phyloP scores from a whole-genome alignment of 1,284 basidiomycete genomes.

The Chondrostereum purpureum region DNA sequence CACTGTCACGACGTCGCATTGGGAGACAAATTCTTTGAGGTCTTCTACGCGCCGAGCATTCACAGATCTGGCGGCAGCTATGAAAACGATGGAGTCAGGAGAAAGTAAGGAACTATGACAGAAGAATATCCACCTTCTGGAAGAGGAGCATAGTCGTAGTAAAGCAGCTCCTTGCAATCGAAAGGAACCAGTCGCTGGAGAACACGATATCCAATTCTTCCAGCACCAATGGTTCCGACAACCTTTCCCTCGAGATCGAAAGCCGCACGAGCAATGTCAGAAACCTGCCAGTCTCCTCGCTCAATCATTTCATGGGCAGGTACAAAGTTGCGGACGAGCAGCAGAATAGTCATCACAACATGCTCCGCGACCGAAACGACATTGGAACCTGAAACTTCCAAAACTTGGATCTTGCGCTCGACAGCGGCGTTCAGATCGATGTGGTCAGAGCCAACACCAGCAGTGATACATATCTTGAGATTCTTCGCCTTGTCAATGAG shows the following conservation, averaged over 20 bases:
- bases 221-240: slow-evolving; percentile 83
- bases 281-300: slow-evolving; percentile 82
- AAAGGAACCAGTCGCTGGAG: slow-evolving; percentile 85
- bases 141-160: slow-evolving; percentile 87
- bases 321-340: slow-evolving; percentile 84
- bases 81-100: background rate
- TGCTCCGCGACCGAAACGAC: slow-evolving; percentile 92
- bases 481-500: slow-evolving; percentile 81
- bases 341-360: slow-evolving; percentile 72
- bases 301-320: slow-evolving; percentile 84
- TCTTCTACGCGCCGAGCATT: slow-evolving; percentile 74
- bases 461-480: slow-evolving; percentile 88
- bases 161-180: slow-evolving; percentile 86
- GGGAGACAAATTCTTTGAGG: slow-evolving; percentile 80
- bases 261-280: slow-evolving; percentile 72
- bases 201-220: slow-evolving; percentile 87
- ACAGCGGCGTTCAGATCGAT: slow-evolving; percentile 89
- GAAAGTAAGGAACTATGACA: no score
- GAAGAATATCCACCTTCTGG: slow-evolving; percentile 44
- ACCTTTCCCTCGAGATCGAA: slow-evolving; percentile 91
- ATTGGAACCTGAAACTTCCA: slow-evolving; percentile 80
- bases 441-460: slow-evolving; percentile 93
- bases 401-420: slow-evolving; percentile 75
- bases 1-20: slow-evolving; percentile 80
- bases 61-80: slow-evolving; percentile 65